phyloP scores from a whole-genome alignment of 768 basidiomycete genomes.

The Amanita thiersii region DNA sequence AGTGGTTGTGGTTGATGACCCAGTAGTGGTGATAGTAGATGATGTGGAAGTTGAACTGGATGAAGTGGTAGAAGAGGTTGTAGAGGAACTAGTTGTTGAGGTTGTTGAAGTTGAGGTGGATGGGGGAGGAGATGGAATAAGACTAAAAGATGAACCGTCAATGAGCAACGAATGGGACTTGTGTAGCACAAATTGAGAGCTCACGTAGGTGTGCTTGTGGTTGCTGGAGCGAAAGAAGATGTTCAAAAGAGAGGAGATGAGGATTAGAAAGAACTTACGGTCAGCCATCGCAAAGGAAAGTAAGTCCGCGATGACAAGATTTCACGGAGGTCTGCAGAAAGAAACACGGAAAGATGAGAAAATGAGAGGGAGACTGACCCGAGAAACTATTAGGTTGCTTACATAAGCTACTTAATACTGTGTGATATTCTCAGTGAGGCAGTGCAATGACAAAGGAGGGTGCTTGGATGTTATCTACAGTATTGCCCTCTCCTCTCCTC shows the following conservation, averaged over 20 bases:
- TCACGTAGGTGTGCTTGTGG: no score
- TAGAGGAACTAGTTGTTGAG: no score
- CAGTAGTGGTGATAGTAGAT: conserved; percentile 8
- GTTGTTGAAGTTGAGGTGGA: conserved; percentile 9
- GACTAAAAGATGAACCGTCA: no score
- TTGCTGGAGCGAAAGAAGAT: neutral
- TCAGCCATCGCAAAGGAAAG: neutral
- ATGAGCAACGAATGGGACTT: no score
- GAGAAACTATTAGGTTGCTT: neutral
- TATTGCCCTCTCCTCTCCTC: no score
- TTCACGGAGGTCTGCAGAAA: conserved; percentile 1
- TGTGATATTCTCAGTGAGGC: no score
- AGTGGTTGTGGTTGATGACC: conserved; percentile 9
- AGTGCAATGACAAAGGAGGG: no score
- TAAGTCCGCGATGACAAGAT: neutral
- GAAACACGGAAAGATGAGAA: no score
- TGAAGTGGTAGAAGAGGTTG: conserved; percentile 6
- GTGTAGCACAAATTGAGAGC: no score
- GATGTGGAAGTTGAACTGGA: conserved; percentile 7
- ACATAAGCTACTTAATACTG: neutral
- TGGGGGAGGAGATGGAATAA: no score
- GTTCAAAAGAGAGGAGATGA: neutral
- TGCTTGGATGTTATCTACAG: no score
- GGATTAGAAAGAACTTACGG: conserved; percentile 3
- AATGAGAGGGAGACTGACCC: neutral